Conservation (phyloP, 2,329 filamentous ascomycete species). For the Xylariaceae sp. region DNA sequence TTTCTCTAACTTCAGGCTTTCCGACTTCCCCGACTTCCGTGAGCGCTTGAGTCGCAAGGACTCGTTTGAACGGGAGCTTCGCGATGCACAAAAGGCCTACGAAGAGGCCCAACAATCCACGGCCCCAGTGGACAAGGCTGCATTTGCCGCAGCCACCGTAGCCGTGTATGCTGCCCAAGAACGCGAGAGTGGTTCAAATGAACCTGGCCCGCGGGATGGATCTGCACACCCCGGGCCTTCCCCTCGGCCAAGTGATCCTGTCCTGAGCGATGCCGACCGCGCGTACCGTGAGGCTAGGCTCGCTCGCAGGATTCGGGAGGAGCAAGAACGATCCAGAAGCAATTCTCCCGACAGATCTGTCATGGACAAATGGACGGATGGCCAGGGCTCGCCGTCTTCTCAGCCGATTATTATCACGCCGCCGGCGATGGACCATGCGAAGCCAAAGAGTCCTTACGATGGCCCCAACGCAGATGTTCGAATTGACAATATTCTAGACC, state of each 20-base stretch:
- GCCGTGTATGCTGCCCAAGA: constrained; percentile 36
- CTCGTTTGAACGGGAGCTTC: constrained; percentile 43
- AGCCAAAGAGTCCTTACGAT: constrained; percentile 46
- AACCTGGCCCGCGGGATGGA: constrained; percentile 30
- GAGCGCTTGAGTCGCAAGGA: constrained; percentile 45
- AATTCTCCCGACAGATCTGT: constrained; percentile 49
- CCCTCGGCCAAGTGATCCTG: constrained; percentile 34
- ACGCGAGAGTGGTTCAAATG: constrained; percentile 27
- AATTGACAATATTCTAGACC: constrained; percentile 52
- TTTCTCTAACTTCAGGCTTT: constrained; percentile 37
- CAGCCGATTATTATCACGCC: constrained; percentile 54
- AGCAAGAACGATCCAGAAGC: constrained; percentile 49
- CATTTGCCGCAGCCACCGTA: constrained; percentile 43
- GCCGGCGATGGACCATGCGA: constrained; percentile 40
- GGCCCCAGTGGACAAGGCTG: constrained; percentile 42
- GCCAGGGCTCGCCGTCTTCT: constrained; percentile 33
- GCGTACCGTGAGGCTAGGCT: constrained; percentile 52
- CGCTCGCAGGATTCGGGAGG: constrained; percentile 48
- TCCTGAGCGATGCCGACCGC: constrained; percentile 54
- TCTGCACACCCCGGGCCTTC: constrained; percentile 29
- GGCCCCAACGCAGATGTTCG: constrained; percentile 59
- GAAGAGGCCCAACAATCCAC: constrained; percentile 44
- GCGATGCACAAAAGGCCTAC: constrained; percentile 39
- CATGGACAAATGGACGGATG: constrained; percentile 47
- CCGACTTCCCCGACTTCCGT: too few relatives aligned